Percentiles rank a stretch among this genome's conserved stretches.
Conservation (phyloP, 2,329 filamentous ascomycete genomes). For the Aspergillus pseudoterreus region DNA sequence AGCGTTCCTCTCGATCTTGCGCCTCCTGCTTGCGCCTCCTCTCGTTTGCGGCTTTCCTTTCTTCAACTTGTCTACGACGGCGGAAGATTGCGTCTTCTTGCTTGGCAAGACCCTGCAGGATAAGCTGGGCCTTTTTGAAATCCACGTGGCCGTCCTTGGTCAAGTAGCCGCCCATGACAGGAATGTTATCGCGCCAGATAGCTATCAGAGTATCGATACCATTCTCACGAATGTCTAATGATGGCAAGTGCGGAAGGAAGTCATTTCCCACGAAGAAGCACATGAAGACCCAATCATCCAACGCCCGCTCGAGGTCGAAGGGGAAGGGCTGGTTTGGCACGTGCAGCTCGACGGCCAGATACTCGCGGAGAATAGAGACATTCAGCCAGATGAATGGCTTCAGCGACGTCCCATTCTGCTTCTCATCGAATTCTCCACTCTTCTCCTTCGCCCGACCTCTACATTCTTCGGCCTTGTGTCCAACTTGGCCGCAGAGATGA, state of each 20-base stretch:
- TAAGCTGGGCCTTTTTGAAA: slow-evolving; percentile 78
- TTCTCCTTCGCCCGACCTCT: slow-evolving; percentile 75
- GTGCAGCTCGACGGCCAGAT: slow-evolving; percentile 83
- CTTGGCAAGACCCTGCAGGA: slow-evolving; percentile 81
- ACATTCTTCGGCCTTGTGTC: slow-evolving; percentile 85
- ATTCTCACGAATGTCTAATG: slow-evolving; percentile 92
- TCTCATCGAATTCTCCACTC: slow-evolving; percentile 75
- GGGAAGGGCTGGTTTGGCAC: slow-evolving; percentile 78
- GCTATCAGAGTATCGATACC: slow-evolving; percentile 93
- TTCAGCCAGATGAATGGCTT: slow-evolving; percentile 99
- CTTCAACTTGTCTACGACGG: slow-evolving; percentile 79
- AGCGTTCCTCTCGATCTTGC: slow-evolving; percentile 46
- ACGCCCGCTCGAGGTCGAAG: slow-evolving; percentile 88
- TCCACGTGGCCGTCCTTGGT: slow-evolving; percentile 94
- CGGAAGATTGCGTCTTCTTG: slow-evolving; percentile 94
- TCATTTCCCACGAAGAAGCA: slow-evolving; percentile 99
- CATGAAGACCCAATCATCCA: slow-evolving; percentile 99
- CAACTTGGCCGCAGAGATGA: slow-evolving; percentile 84
- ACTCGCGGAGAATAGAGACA: slow-evolving; percentile 86
- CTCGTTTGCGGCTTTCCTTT: slow-evolving; percentile 73
- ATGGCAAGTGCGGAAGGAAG: slow-evolving; percentile 95
- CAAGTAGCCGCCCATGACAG: slow-evolving; percentile 88
- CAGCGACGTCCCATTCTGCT: slow-evolving; percentile 63
- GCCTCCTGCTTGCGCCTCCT: slow-evolving; percentile 75
- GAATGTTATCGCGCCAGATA: slow-evolving; percentile 94